Evolutionary conservation across 441 rosid genomes (phyloP), one percentile per base, ranked within the genome.

Genomic region (Arabidopsis lyrata): DNA sequence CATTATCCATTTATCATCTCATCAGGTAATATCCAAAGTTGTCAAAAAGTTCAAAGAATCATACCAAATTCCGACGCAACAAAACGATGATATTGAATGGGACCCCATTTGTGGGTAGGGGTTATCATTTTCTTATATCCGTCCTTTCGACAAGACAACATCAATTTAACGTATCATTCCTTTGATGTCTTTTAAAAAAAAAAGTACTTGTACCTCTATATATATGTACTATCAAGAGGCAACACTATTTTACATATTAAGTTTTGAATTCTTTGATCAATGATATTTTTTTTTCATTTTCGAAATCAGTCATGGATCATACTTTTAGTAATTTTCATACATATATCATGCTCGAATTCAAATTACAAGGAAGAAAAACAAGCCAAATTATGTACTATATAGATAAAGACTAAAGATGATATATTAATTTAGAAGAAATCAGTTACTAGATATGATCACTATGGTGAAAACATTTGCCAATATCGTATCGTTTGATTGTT

Each of bases 1-100:
- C 22, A 39, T 74, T 66, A 66, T 66, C 67, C 61, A 49, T 67
- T 66, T 67, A 50, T 5, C 9, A 52, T 57, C 63, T 5, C 68
- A 67, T 75, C 73, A 66, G n/a, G 45, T 67, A 15, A 29, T 71
- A 61, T 61, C 66, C 45, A 49, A 57, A 65, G 49, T 36, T 55
- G 57, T 36, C 27, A 41, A 54, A 54, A 54, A 42, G 66, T 57
- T 69, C 48, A 32, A 54, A 42, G 70, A 32, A 63, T 39, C 75
- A 71, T 71, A 72, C 70, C 63, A 63, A 20, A 20, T 42, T 72
- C 55, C 39, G 65, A 63, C 77, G 50, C 56, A 63, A 35, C 64
- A 64, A 55, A 45, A 34, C 20, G 41, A 64, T 73, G 70, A 63
- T 34, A 63, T 5, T 11, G 20, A 16, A 9, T 68, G 73, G 73